phyloP scores from a whole-genome alignment of 352 stramenopile genomes.

The Aphanomyces euteiches region DNA sequence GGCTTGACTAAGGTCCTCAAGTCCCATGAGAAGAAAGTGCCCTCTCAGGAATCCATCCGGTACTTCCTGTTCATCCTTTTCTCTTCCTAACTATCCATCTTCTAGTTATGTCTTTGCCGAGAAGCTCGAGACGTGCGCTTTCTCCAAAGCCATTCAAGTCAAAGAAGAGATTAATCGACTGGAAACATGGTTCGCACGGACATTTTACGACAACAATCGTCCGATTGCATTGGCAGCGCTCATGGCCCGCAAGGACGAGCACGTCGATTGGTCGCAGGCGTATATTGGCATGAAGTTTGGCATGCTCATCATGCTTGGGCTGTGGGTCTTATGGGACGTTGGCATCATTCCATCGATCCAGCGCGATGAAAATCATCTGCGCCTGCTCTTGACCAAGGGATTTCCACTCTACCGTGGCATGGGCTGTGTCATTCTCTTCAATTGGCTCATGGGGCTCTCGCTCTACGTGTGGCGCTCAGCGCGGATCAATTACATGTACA shows the following conservation, averaged over 20 bases:
- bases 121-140: slow-evolving; percentile 51
- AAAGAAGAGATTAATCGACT: slow-evolving; percentile 50
- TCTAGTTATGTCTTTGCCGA: slow-evolving; percentile 44
- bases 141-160: slow-evolving; percentile 54
- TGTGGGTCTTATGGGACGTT: slow-evolving; percentile 96
- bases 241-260: slow-evolving; percentile 71
- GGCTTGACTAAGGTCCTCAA: slow-evolving; percentile 98
- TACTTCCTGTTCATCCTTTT: slow-evolving; percentile 6
- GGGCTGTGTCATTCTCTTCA: slow-evolving; percentile 91
- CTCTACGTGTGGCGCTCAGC: slow-evolving; percentile 91
- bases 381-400: slow-evolving; percentile 67
- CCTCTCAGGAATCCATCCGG: slow-evolving; percentile 40
- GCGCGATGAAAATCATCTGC: slow-evolving; percentile 60
- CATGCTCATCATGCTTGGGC: slow-evolving; percentile 67
- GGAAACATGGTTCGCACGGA: slow-evolving; percentile 64
- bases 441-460: slow-evolving; percentile 93
- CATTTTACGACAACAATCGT: slow-evolving; percentile 71
- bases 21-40: slow-evolving; percentile 91
- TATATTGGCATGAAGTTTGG: slow-evolving; percentile 84
- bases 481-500: slow-evolving; percentile 93
- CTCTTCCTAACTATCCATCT: slow-evolving; percentile 46
- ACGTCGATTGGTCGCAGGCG: slow-evolving; percentile 75
- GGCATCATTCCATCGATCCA: slow-evolving; percentile 77
- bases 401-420: slow-evolving; percentile 95
- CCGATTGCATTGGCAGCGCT: slow-evolving; percentile 71